phyloP scores from a whole-genome alignment of 106 monocot genomes.

The Phalaenopsis aphrodite region DNA sequence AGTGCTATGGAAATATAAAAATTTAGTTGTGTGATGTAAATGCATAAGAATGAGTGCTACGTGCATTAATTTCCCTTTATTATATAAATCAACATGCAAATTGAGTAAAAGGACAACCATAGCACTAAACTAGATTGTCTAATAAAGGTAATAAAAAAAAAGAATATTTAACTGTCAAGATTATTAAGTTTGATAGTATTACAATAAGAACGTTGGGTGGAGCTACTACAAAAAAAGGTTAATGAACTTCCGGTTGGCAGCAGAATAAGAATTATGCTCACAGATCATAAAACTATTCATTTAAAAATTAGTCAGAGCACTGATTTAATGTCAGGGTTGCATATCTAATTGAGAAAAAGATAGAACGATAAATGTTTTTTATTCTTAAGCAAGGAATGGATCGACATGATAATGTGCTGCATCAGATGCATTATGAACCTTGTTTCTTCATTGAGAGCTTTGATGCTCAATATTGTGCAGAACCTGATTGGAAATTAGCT shows the following conservation, averaged over 20 bases:
- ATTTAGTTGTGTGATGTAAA: too few species aligned
- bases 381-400: neutral
- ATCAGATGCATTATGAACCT: too few species aligned
- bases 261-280: neutral
- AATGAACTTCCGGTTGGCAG: neutral
- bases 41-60: too few species aligned
- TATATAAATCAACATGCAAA: neutral
- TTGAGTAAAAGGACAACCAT: neutral
- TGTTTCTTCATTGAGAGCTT: too few species aligned
- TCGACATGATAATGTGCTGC: neutral
- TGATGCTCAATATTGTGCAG: too few species aligned
- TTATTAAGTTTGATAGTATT: neutral
- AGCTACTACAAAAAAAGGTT: neutral
- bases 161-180: too few species aligned
- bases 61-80: too few species aligned
- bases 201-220: neutral
- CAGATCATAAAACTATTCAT: neutral
- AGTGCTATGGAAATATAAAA: too few species aligned
- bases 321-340: neutral
- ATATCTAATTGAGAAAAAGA: neutral
- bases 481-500: too few species aligned
- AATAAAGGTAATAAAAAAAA: neutral
- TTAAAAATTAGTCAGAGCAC: neutral
- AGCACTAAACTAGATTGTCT: neutral
- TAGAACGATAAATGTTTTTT: neutral